These are phyloP conservation scores for Penicillium arizonense DNA, from an alignment of 495 filamentous ascomycete species.

Conservation along the genomic window DNA sequence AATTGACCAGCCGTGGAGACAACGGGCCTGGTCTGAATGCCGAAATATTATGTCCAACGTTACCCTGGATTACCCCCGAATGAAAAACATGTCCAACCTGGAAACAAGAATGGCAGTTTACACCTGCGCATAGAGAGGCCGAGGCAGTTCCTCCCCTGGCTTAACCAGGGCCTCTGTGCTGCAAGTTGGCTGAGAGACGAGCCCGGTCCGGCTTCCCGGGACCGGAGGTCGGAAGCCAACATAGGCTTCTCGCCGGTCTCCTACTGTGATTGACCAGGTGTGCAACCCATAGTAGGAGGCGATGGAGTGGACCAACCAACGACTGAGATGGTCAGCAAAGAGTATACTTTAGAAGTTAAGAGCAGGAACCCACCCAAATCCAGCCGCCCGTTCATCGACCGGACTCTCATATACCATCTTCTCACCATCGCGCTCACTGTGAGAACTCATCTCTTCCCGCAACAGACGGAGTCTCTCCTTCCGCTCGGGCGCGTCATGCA, in stretches of 20 bases:
- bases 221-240: slow-evolving; percentile 64
- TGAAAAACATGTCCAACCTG: background rate
- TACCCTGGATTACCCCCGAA: background rate
- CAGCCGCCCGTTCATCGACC: slow-evolving; percentile 69
- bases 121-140: slow-evolving; percentile 61
- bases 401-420: slow-evolving; percentile 78
- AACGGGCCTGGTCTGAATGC: background rate
- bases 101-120: slow-evolving; percentile 22
- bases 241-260: slow-evolving; percentile 79
- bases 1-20: background rate
- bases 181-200: slow-evolving; percentile 28
- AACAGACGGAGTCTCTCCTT: slow-evolving; percentile 30
- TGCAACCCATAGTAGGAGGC: slow-evolving; percentile 89
- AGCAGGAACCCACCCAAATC: slow-evolving; percentile 69
- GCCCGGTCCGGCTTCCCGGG: slow-evolving; percentile 25
- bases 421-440: slow-evolving; percentile 54
- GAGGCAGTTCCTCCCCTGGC: slow-evolving; percentile 52
- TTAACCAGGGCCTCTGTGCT: slow-evolving; percentile 30
- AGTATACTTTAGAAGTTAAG: background rate
- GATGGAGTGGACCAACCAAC: slow-evolving; percentile 92
- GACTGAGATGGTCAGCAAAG: slow-evolving; percentile 42
- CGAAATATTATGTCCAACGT: background rate
- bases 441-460: slow-evolving; percentile 40
- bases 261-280: slow-evolving; percentile 78
- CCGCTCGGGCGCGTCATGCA: slow-evolving; percentile 59